Evolutionary conservation across 768 basidiomycete genomes (phyloP), one percentile per base, ranked within the genome.

Genomic region (Boletus huronensis): DNA sequence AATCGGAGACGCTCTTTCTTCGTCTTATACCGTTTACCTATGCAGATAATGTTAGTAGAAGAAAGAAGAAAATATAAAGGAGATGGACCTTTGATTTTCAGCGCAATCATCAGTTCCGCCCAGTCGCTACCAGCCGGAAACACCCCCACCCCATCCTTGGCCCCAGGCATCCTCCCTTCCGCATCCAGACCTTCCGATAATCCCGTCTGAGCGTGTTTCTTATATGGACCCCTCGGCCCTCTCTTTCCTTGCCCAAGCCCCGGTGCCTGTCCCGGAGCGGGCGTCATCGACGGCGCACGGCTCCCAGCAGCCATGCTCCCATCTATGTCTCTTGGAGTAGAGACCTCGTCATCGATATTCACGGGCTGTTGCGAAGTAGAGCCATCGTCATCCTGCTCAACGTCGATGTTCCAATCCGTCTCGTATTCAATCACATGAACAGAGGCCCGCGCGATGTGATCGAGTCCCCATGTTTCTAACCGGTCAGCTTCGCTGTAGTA

Each of bases 371-470:
- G 65, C 8, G 62, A 57, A 1, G 69, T 40, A 7, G 52, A 61
- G 3, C 59, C 65, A 3, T 72, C 74, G 10, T 76, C 86, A 38
- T 87, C 88, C 34, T 79, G 80, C 62, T 88, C 88, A 9, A 87
- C 74, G 49, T 92, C 88, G 53, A 90, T 85, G 60, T 88, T 90
- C 88, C 88, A 90, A 65, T 90, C 86, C 1, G 85, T 83, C 72
- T 90, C 88, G 65, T 85, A 87, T 52, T 90, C 88, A 53, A 90
- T 88, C 39, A 90, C 89, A 16, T 83, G 87, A 0, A 81, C 73
- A 2, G 87, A 77, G 0, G 85, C 86, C 58, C 84, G 85, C 43
- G 79, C 65, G 61, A 92, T 89, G 58, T 88, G 87, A 7, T 91
- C 88, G 14, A 88, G 73, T 1, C 81, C 87, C 81, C 82, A 91